Percentiles rank a stretch among this genome's conserved stretches.
Evolutionary conservation across 306 rosid species (phyloP).

Genomic region (Rubus parviflorus): DNA sequence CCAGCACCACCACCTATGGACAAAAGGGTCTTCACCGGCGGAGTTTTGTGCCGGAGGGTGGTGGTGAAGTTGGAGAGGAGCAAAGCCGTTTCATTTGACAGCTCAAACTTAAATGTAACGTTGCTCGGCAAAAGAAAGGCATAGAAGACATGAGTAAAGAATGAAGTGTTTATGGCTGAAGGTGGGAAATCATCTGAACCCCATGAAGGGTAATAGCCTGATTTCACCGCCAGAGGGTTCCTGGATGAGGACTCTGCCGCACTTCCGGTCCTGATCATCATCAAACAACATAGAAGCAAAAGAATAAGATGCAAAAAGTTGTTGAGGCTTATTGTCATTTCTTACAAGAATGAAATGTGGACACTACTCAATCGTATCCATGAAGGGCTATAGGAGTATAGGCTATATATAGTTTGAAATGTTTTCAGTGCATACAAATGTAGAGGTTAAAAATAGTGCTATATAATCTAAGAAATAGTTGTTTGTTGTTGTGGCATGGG

Average conservation of each 20-base stretch:
- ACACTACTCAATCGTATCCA: neutral
- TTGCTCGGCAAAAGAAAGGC: constrained; percentile 54
- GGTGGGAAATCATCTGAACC: constrained; percentile 41
- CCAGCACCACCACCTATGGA: constrained; percentile 55
- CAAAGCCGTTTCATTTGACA: constrained; percentile 30
- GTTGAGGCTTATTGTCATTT: constrained; percentile 27
- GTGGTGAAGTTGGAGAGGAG: constrained; percentile 46
- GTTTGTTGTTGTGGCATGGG: no score
- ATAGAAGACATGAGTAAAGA: constrained; percentile 63
- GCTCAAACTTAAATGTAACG: constrained; percentile 33
- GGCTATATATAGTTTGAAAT: neutral
- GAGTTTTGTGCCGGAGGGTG: constrained; percentile 31
- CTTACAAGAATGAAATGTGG: neutral
- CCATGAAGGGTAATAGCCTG: constrained; percentile 49
- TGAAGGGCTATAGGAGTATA: neutral
- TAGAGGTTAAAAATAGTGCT: neutral
- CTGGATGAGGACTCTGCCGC: neutral
- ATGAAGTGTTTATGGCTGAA: constrained; percentile 61
- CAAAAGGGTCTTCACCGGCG: constrained; percentile 42
- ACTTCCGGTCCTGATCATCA: constrained; percentile 3
- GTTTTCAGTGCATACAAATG: neutral
- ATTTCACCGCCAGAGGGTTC: constrained; percentile 40
- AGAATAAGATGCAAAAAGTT: constrained; percentile 12
- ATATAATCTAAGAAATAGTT: no score
- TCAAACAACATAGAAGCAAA: constrained; percentile 6